Evolutionary conservation across 306 rosid genomes (phyloP), one percentile per base, ranked within the genome.

Genomic region (Ormosia semicastrata): DNA sequence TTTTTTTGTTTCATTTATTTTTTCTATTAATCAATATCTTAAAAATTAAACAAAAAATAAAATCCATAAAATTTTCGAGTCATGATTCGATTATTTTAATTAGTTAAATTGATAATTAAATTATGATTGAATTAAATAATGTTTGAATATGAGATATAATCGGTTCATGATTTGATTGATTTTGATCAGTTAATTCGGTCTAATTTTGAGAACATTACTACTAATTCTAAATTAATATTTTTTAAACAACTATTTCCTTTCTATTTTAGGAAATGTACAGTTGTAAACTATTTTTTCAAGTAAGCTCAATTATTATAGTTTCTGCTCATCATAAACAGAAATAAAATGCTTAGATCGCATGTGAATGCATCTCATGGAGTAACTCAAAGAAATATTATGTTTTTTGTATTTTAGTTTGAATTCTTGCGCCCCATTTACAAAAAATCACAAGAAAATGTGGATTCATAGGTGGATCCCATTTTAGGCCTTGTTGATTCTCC

Each of bases 401-500:
- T 46, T 10, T 33, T 3, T 30, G 46, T 18, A 17, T 11, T 44
- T 32, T 64, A 43, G 53, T 8, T 54, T 6, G 75, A 66, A 8
- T 14, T 15, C 36, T 66, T 13, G 46, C 41, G 11, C 44, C 12
- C 15, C n/a, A 0, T 29, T 50, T 37, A 33, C 43, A 30, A 37
- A 14, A 82, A 30, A 50, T 54, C 8, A 40, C 4, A 73, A 46
- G 46, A 64, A 77, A 56, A 11, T 8, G 81, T 89, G 90, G 87
- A 78, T 41, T 80, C 89, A 62, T 14, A 81, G 66, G 82, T 88
- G 92, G 90, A 87, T 71, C 81, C 91, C 92, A 88, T 82, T 72
- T 70, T 33, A 36, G 68, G 57, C 47, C 24, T 43, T 12, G 6
- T 72, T 66, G 79, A 86, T 82, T 80, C 81, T 66, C 89, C 89